phyloP scores from a whole-genome alignment of 2,329 filamentous ascomycete species.

The Corinectria fuckeliana region DNA sequence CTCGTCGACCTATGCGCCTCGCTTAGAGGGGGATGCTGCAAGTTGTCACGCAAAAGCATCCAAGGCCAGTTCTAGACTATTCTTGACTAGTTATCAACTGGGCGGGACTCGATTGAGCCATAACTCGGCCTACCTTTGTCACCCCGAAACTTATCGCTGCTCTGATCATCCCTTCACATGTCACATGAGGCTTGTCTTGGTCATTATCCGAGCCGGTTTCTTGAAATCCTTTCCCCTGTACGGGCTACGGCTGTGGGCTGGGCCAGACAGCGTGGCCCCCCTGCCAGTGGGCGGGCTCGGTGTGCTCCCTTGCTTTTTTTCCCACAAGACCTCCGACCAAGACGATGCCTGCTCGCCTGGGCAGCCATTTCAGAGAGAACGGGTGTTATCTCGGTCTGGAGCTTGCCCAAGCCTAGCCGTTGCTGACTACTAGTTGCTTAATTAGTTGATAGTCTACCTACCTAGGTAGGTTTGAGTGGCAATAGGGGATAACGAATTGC shows the following conservation, averaged over 20 bases:
- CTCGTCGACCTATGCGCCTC: neutral
- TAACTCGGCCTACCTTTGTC: neutral
- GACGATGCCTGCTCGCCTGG: neutral
- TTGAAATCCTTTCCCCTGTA: conserved; percentile 4
- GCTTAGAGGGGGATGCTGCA: neutral
- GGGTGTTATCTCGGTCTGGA: conserved; percentile 27
- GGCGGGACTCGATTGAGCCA: neutral
- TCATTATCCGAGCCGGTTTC: conserved; percentile 20
- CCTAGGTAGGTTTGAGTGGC: too few species aligned
- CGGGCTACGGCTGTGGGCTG: conserved; percentile 9
- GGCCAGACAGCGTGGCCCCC: conserved; percentile 19
- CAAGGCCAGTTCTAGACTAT: neutral
- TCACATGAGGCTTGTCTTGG: conserved; percentile 25
- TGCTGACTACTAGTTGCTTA: too few species aligned
- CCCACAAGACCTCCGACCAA: conserved; percentile 22
- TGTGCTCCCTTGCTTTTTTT: conserved; percentile 34
- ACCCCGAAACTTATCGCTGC: neutral
- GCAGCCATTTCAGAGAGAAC: conserved; percentile 12
- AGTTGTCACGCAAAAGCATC: neutral
- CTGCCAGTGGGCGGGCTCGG: conserved; percentile 26
- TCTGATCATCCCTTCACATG: conserved; percentile 30
- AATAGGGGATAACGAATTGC: conserved; percentile 10
- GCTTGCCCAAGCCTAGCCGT: neutral
- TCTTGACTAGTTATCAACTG: neutral
- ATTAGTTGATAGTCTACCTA: too few species aligned